Percentiles rank a stretch among this genome's conserved stretches.
These are phyloP conservation scores for Thalassia testudinum DNA, from an alignment of 116 monocot species.

Conservation along the genomic window DNA sequence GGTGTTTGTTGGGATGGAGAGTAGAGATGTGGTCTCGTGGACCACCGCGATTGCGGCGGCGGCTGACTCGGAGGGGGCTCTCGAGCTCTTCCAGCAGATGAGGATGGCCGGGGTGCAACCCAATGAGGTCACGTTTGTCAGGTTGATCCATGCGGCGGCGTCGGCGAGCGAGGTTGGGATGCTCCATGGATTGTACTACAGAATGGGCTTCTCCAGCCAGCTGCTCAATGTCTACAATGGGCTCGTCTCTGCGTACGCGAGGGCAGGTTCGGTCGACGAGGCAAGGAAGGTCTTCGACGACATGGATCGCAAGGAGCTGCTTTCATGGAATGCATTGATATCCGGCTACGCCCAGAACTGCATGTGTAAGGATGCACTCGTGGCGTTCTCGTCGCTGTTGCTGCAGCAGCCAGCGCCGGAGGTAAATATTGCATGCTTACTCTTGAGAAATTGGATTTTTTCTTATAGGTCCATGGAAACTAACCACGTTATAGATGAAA, in stretches of 20 bases:
- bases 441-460: no score
- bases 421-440: no score
- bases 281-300: slow-evolving; percentile 46
- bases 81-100: slow-evolving; percentile 48
- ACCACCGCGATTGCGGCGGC: slow-evolving; percentile 74
- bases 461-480: no score
- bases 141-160: slow-evolving; percentile 29
- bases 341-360: slow-evolving; percentile 59
- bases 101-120: slow-evolving; percentile 30
- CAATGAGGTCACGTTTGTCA: slow-evolving; percentile 63
- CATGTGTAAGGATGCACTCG: slow-evolving; percentile 35
- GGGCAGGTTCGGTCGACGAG: slow-evolving; percentile 19
- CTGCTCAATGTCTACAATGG: slow-evolving; percentile 52
- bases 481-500: no score
- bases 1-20: slow-evolving; percentile 30
- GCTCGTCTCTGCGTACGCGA: slow-evolving; percentile 65
- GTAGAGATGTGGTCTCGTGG: slow-evolving; percentile 66
- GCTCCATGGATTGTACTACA: slow-evolving; percentile 54
- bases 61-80: slow-evolving; percentile 24
- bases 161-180: slow-evolving; percentile 18
- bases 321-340: slow-evolving; percentile 71
- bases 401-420: no score
- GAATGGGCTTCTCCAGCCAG: slow-evolving; percentile 20
- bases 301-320: slow-evolving; percentile 20
- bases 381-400: slow-evolving; percentile 26